Evolutionary conservation across 192 early-diverging fungal species (phyloP), one percentile per base, ranked within the genome.

Genomic region (Martensiomyces pterosporus): DNA sequence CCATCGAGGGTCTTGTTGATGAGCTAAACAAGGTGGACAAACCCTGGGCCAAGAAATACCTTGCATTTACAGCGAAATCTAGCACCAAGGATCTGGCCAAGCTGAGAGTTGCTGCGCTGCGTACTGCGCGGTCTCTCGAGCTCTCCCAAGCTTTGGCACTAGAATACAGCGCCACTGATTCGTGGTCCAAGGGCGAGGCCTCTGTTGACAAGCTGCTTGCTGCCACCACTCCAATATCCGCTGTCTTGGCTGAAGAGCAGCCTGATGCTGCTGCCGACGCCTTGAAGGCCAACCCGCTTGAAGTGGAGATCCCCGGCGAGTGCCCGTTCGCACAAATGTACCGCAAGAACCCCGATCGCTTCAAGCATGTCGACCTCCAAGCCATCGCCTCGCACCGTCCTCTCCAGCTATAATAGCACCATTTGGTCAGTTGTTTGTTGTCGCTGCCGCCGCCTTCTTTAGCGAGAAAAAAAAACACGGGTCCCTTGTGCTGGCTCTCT

Each of bases 311-410:
- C 4, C 51, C 55, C 4, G 48, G 45, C 39, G 67, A 71, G 17
- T 71, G 67, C 15, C 67, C 67, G n/a, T 71, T 71, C 52, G 67
- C 67, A 16, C 40, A 48, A 17, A 71, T 71, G 67, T 71, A 71
- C 49, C 67, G 67, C 24, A 52, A 60, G 17, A 62, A 71, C 23
- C 67, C 67, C 2, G 47, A 59, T 7, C 60, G 43, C 18, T 71
- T 71, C 43, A 55, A 48, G 40, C 36, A 71, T 41, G 44, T 64
- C 14, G 60, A 71, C 22, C 52, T 71, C 24, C 16, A 50, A 9
- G 23, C 61, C 6, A 57, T 71, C 19, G 49, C 56, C 0, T 27
- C 52, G 6, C 67, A 71, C 44, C 33, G 52, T 3, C 29, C 56
- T 2, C 43, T 70, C 8, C 42, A 63, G 22, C 47, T 69, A 1